Evolutionary conservation across 2,329 filamentous ascomycete species (phyloP), one percentile per base, ranked within the genome.

Genomic region (Colletotrichum aenigma): DNA sequence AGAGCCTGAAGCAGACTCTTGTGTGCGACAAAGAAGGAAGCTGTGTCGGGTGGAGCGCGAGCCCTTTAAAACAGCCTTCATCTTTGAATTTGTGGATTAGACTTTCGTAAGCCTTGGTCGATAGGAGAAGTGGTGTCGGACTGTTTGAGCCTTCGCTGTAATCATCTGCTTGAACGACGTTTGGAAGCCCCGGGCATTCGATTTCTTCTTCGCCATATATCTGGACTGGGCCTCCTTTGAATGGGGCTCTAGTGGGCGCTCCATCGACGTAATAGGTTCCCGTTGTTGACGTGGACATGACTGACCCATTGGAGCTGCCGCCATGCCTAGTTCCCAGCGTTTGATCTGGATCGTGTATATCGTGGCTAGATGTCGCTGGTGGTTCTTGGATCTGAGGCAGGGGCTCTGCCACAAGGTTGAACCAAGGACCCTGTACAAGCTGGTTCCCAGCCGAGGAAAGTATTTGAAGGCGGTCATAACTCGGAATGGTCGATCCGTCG

Each of bases 201-300:
- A 48, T 21, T 48, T 21, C 43, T 13, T n/a, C 43, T 21, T 48
- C 43, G 43, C 43, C 10, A 48, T 48, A 28, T 16, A 55, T 58
- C n/a, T 52, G 70, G 13, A 48, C 36, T 7, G 60, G 15, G 4
- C 64, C 56, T n/a, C 70, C 70, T 38, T 66, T 60, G 21, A 73
- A 73, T 16, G 70, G 65, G 13, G 70, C 70, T 16, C 70, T 68
- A 6, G 64, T 55, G 21, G 61, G 55, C 18, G 64, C 65, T 10
- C 70, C 70, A 52, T 73, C 70, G 13, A 73, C 70, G 30, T 73
- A 73, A 24, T 60, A 73, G 12, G 56, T 69, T 30, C 64, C 26
- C 7, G 58, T 48, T 6, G 65, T 68, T 6, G 52, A 62, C 12
- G 36, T 36, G 1, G 71, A 73, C 18, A 32, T 18, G 26, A 52